Percentiles rank a stretch among this genome's conserved stretches.
Evolutionary conservation across 2,329 filamentous ascomycete genomes (phyloP).

Genomic region (Tolypocladium amazonense): DNA sequence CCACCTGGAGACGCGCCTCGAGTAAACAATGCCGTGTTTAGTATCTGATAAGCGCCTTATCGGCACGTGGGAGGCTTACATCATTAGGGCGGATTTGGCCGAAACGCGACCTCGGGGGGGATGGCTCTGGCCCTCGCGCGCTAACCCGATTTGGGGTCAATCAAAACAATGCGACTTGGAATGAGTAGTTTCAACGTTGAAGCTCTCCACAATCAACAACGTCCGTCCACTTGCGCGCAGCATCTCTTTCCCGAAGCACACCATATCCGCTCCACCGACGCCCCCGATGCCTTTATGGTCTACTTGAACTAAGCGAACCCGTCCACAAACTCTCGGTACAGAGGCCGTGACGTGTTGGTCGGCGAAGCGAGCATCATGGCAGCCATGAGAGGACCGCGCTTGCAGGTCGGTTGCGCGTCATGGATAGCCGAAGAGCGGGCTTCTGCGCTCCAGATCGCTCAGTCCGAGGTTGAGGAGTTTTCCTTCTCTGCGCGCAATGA

Average conservation of each 20-base stretch:
- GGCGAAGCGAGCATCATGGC: slow-evolving; percentile 18
- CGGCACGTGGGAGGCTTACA: slow-evolving; percentile 21
- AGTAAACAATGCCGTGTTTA: slow-evolving; percentile 30
- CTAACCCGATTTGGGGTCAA: slow-evolving; percentile 23
- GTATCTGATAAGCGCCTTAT: slow-evolving; percentile 27
- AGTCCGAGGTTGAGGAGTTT: slow-evolving; percentile 85
- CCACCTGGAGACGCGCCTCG: slow-evolving; percentile 17
- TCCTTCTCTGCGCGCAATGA: slow-evolving; percentile 87
- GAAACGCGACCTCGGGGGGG: background rate
- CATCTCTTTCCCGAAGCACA: background rate
- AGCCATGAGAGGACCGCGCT: slow-evolving; percentile 44
- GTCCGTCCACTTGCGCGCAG: slow-evolving; percentile 1
- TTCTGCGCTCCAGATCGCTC: slow-evolving; percentile 63
- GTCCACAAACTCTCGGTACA: background rate
- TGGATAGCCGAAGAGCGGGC: slow-evolving; percentile 83
- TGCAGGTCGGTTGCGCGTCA: slow-evolving; percentile 66
- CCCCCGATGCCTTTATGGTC: slow-evolving; percentile 3
- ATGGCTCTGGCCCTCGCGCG: background rate
- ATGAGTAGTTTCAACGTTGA: slow-evolving; percentile 7
- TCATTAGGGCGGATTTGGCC: slow-evolving; percentile 4
- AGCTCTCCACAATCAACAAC: slow-evolving; percentile 8
- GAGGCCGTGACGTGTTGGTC: slow-evolving; percentile 1
- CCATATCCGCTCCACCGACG: background rate
- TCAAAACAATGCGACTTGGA: slow-evolving; percentile 28
- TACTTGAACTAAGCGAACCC: background rate